Base-by-base conservation (phyloP, 495 filamentous ascomycete genomes). In the Penicillium robsamsonii region DNA sequence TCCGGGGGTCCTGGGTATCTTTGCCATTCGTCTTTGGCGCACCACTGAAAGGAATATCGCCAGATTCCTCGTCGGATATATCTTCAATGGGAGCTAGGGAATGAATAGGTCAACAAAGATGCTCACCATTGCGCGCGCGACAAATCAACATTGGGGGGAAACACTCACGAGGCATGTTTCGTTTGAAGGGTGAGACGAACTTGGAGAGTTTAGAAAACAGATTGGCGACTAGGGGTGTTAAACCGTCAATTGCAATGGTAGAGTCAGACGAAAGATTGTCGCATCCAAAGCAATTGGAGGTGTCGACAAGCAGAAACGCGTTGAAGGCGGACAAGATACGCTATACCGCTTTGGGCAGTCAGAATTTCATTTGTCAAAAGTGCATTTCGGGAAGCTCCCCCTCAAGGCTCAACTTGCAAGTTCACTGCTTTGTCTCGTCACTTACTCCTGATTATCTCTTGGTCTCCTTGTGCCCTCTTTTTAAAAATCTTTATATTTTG, bases 1-100 rank as follows among this genome's bases (percentile, higher is more conserved):
- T 12, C n/a, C 10, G 35, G 35, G n/a, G 17, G 15, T 71, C 64
- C 3, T 67, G 65, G 3, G 64, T 59, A 0, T 64, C 60, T 1
- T 66, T 70, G 2, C 57, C 61, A 5, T 65, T 57, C 11, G 60
- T 41, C 17, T 73, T 69, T 1, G 68, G 62, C 17, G 64, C 64
- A 40, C 70, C 68, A 13, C 72, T 68, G 27, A 69, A 74, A 24
- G 73, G 70, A 18, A 78, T 73, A 17, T 77, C 76, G 5, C 68
- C 73, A 7, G 75, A 76, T 54, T 81, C 80, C 18, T 74, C 73
- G 45, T 81, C 79, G 17, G 76, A 80, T 17, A 71, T 45, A 24
- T 72, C 68, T 27, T 75, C 69, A 24, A 78, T 54, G 45, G 73
- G 70, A 46, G 75, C 75, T 78, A 31, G 37, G 29, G 29, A 41